These are phyloP conservation scores for Aureobasidium sp. DNA, from an alignment of 2,329 filamentous ascomycete genomes.

Conservation along the genomic window DNA sequence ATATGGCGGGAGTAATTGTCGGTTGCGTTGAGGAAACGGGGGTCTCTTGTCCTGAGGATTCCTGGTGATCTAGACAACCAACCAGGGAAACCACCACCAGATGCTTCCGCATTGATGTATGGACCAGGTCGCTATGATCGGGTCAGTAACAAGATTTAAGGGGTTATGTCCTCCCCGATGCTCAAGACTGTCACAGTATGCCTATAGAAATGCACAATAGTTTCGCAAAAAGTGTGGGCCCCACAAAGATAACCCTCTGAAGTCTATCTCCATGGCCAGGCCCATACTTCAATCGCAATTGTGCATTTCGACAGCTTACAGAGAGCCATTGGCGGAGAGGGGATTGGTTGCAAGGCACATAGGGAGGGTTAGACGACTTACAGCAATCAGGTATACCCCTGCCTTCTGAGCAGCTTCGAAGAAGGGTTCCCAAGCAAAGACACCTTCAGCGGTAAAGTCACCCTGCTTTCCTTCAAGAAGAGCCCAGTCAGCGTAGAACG, in stretches of 20 bases:
- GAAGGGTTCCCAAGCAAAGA: constrained; percentile 65
- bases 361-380: neutral
- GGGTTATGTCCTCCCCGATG: neutral
- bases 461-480: constrained; percentile 65
- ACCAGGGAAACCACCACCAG: constrained; percentile 70
- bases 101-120: constrained; percentile 71
- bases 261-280: too few species aligned
- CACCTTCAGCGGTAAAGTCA: constrained; percentile 58
- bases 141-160: neutral
- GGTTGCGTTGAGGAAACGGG: constrained; percentile 56
- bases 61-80: constrained; percentile 66
- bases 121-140: constrained; percentile 44
- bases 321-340: too few species aligned
- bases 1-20: constrained; percentile 42
- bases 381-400: constrained; percentile 67
- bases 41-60: constrained; percentile 52
- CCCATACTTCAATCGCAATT: too few species aligned
- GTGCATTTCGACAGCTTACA: too few species aligned
- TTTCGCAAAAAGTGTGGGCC: neutral
- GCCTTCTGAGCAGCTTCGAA: constrained; percentile 65
- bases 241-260: neutral
- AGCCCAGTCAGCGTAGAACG: constrained; percentile 74
- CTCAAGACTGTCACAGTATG: neutral
- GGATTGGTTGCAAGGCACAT: too few species aligned
- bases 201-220: neutral